Evolutionary conservation across 371 early-diverging fungal species (phyloP).

Genomic region (Syncephalastrum monosporum): DNA sequence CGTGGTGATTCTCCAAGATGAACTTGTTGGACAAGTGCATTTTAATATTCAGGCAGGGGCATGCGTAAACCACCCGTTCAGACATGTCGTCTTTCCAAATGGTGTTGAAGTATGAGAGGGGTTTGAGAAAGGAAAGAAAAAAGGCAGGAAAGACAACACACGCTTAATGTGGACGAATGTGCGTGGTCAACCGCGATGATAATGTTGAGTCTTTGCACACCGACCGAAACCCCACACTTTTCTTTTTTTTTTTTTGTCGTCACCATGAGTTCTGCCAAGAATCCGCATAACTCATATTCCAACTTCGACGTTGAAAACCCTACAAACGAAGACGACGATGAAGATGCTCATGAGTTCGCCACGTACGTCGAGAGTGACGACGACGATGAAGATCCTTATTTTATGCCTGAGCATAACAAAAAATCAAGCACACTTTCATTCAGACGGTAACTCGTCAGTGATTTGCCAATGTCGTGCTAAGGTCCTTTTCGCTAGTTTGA

Average conservation of each 20-base stretch:
- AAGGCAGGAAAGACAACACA: background rate
- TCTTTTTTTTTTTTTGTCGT: too few species aligned
- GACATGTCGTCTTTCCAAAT: slow-evolving; percentile 13
- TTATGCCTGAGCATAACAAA: slow-evolving; percentile 50
- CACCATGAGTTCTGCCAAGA: too few species aligned
- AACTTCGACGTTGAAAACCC: too few species aligned
- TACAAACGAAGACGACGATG: slow-evolving; percentile 30
- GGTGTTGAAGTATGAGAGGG: background rate
- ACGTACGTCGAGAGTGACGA: slow-evolving; percentile 55
- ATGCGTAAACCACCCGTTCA: slow-evolving; percentile 41
- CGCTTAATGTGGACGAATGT: too few species aligned
- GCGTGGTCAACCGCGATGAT: too few species aligned
- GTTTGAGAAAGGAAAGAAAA: background rate
- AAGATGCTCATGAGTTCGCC: slow-evolving; percentile 52
- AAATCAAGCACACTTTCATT: slow-evolving; percentile 50
- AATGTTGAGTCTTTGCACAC: too few species aligned
- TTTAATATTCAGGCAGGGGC: slow-evolving; percentile 41
- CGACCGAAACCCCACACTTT: too few species aligned
- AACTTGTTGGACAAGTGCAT: slow-evolving; percentile 37
- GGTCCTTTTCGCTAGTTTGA: slow-evolving; percentile 19
- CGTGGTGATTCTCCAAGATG: slow-evolving; percentile 26
- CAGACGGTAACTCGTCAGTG: slow-evolving; percentile 24
- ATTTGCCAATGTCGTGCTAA: background rate
- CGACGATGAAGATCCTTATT: slow-evolving; percentile 56
- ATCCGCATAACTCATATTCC: too few species aligned